Evolutionary conservation across 1,284 basidiomycete genomes (phyloP), one percentile per base, ranked within the genome.

Genomic region (Ustilago vetiveriae): DNA sequence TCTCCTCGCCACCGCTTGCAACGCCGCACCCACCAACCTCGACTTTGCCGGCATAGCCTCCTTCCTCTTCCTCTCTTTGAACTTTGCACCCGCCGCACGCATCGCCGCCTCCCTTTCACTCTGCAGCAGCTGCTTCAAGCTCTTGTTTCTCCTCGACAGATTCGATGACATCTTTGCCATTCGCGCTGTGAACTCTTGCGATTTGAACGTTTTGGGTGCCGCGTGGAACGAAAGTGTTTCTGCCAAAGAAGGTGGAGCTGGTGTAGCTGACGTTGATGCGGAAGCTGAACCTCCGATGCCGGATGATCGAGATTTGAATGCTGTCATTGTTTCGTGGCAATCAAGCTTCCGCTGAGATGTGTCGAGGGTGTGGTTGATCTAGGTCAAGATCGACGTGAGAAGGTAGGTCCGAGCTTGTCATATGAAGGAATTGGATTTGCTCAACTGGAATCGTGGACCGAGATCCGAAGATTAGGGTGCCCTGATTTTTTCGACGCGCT

Each of bases 41-140:
- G 44, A 41, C 46, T 63, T 66, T 6, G 48, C 29, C 37, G 47
- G 45, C 13, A 17, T 6, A 2, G 43, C 54, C 24, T 55, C 64
- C 21, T 67, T 65, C 24, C 46, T 46, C 40, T 68, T 71, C 24
- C 68, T 56, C 48, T 74, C 57, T 33, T 54, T 55, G 27, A 65
- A 57, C 45, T 60, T 64, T 7, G 51, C 40, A 3, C 67, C 67
- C 0, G 58, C 59, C 0, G 70, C 53, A 2, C 73, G 39, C 59
- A 75, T 57, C 13, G 63, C 71, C 14, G 70, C 68, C 24, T 79
- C 77, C 19, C 74, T 59, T 44, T 79, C 77, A 13, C 47, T 50
- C 42, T 70, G 74, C 32, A 79, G 35, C 39, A 79, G 52, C 56
- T 79, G 77, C 55, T 79, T 79, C 16, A 78, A 43, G 13, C 72